phyloP scores from a whole-genome alignment of 768 basidiomycete species.

The Lactifluus subvellereus region DNA sequence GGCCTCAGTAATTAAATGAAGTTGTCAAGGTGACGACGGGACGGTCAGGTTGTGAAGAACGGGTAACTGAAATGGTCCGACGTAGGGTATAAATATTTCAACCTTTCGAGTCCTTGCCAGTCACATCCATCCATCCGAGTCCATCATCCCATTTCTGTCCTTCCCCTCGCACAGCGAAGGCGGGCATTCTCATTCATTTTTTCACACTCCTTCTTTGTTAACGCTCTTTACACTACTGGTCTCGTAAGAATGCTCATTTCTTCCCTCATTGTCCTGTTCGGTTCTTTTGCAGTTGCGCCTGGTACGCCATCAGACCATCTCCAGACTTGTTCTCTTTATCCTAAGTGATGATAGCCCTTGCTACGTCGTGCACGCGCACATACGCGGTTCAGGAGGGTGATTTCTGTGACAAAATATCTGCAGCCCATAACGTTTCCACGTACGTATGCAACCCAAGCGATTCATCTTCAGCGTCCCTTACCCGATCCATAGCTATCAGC shows the following conservation, averaged over 20 bases:
- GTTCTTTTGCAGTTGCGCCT: not conserved
- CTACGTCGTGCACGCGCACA: conserved; percentile 46
- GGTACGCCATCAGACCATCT: not conserved
- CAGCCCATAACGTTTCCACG: conserved; percentile 56
- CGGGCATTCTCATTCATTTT: conserved; percentile 3
- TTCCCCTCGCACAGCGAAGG: not conserved
- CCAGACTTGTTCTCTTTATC: not conserved
- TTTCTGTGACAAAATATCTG: conserved; percentile 64
- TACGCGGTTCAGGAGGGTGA: conserved; percentile 55
- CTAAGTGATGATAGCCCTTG: not conserved
- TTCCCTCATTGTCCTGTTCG: not conserved
- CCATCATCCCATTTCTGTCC: not conserved
- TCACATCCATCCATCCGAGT: not conserved
- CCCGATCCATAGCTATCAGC: conserved; percentile 53
- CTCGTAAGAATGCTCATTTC: not conserved
- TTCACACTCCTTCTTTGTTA: not conserved
- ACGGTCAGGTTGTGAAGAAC: too few relatives aligned
- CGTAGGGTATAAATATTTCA: not conserved
- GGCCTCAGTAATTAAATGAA: not conserved
- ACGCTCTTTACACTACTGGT: not conserved
- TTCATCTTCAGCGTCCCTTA: not conserved
- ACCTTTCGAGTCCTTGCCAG: not conserved
- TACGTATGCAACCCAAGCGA: conserved; percentile 30
- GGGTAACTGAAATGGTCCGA: too few relatives aligned
- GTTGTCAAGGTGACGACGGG: not conserved